Percentiles rank a stretch among this genome's conserved stretches.
Evolutionary conservation across 2,329 filamentous ascomycete species (phyloP).

Genomic region (Akanthomyces uredinophilus): DNA sequence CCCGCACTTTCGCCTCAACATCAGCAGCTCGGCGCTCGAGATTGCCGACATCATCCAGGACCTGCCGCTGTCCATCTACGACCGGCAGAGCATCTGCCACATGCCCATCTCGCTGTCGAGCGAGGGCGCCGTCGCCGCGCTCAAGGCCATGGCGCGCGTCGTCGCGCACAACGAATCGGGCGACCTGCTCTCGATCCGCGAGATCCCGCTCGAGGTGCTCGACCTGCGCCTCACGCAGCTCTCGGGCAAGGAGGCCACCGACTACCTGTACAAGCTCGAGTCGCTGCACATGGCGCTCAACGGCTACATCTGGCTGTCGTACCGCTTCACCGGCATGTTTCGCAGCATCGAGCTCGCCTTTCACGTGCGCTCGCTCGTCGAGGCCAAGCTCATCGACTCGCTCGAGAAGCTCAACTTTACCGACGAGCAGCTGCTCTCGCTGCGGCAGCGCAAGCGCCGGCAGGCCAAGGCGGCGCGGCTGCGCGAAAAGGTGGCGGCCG

Average conservation of each 20-base stretch:
- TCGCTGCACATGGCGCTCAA: constrained; percentile 75
- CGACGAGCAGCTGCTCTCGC: constrained; percentile 27
- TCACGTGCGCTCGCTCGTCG: constrained; percentile 72
- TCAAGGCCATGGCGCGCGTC: constrained; percentile 62
- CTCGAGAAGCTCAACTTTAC: constrained; percentile 47
- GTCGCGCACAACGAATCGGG: constrained; percentile 65
- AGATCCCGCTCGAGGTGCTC: constrained; percentile 68
- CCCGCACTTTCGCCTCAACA: constrained; percentile 60
- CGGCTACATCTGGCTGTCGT: constrained; percentile 89
- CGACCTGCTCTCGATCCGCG: constrained; percentile 63
- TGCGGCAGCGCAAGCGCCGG: constrained; percentile 22
- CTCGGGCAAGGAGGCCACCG: constrained; percentile 32
- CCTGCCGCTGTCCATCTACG: constrained; percentile 62
- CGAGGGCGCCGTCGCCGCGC: constrained; percentile 38
- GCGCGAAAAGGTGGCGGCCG: not conserved
- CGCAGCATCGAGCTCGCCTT: constrained; percentile 68
- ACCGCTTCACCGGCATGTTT: constrained; percentile 79
- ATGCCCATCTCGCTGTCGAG: constrained; percentile 61
- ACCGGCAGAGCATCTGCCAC: constrained; percentile 70
- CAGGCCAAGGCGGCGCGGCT: constrained; percentile 16
- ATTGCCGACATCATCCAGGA: constrained; percentile 72
- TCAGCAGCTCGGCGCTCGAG: constrained; percentile 53
- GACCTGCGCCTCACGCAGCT: constrained; percentile 51
- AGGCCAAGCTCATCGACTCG: constrained; percentile 59
- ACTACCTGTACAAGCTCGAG: constrained; percentile 67